Percentiles rank a stretch among this genome's conserved stretches.
Evolutionary conservation across 2,329 filamentous ascomycete genomes (phyloP).

Genomic region (Alternaria consortialis): DNA sequence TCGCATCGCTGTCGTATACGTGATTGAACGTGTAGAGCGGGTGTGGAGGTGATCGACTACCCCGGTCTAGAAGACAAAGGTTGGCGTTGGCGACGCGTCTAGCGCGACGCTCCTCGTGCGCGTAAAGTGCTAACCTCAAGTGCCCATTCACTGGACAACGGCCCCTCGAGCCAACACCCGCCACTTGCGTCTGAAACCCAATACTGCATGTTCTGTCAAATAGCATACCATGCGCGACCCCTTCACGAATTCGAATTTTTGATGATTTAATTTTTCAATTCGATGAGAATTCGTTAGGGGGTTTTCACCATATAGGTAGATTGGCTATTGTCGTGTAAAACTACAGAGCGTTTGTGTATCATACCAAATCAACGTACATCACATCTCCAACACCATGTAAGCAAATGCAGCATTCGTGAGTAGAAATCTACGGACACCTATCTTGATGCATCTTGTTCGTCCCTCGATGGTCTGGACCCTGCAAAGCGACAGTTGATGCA

Average conservation of each 20-base stretch:
- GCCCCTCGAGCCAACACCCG: constrained; percentile 10
- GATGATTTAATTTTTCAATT: no score
- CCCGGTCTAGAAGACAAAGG: constrained; percentile 18
- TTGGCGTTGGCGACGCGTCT: constrained; percentile 29
- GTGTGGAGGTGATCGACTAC: constrained; percentile 25
- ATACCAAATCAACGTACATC: background rate
- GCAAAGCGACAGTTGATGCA: constrained; percentile 4
- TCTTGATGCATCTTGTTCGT: constrained; percentile 7
- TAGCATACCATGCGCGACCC: no score
- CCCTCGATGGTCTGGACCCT: constrained; percentile 7
- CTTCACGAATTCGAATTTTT: no score
- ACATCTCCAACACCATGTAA: no score
- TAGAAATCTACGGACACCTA: background rate
- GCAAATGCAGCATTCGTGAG: background rate
- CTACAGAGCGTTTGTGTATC: background rate
- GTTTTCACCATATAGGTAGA: no score
- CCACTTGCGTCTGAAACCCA: background rate
- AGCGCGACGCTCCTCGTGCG: constrained; percentile 20
- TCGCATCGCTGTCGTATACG: constrained; percentile 38
- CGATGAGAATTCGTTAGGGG: no score
- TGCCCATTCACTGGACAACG: constrained; percentile 19
- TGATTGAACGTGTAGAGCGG: constrained; percentile 17
- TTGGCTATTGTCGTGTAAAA: background rate
- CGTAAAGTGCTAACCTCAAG: constrained; percentile 25
- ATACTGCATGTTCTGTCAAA: no score